These are phyloP conservation scores for Thermomyces lanuginosus DNA, from an alignment of 2,329 filamentous ascomycete species.

Conservation along the genomic window DNA sequence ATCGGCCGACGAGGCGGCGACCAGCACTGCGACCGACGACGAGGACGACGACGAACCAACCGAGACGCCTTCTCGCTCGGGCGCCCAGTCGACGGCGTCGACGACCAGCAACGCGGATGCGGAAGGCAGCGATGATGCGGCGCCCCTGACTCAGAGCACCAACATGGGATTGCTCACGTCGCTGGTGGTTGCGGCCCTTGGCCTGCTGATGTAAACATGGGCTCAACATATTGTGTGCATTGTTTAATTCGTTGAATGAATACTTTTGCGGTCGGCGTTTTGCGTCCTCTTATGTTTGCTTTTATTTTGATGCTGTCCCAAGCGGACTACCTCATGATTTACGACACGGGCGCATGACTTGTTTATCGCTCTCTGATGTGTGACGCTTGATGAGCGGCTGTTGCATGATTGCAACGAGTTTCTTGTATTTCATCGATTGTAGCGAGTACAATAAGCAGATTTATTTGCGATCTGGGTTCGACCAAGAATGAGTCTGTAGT, in stretches of 20 bases:
- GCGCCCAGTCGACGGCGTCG: conserved; percentile 19
- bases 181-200: conserved; percentile 40
- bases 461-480: too few relatives aligned
- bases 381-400: too few relatives aligned
- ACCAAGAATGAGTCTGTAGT: too few relatives aligned
- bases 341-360: too few relatives aligned
- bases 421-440: too few relatives aligned
- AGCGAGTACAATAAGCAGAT: too few relatives aligned
- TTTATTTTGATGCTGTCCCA: not conserved
- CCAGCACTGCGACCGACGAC: conserved; percentile 12
- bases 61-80: conserved; percentile 14
- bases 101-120: conserved; percentile 10
- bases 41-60: conserved; percentile 12
- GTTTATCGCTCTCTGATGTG: too few relatives aligned
- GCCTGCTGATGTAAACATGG: conserved; percentile 37
- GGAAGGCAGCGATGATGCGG: too few relatives aligned
- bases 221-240: not conserved
- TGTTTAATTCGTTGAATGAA: not conserved
- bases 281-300: not conserved
- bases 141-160: too few relatives aligned
- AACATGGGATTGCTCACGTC: conserved; percentile 35
- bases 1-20: conserved; percentile 15
- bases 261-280: conserved; percentile 1
- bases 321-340: not conserved
- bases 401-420: too few relatives aligned